phyloP scores from a whole-genome alignment of 805 yeast species.

The Schizosaccharomyces octosporus region DNA sequence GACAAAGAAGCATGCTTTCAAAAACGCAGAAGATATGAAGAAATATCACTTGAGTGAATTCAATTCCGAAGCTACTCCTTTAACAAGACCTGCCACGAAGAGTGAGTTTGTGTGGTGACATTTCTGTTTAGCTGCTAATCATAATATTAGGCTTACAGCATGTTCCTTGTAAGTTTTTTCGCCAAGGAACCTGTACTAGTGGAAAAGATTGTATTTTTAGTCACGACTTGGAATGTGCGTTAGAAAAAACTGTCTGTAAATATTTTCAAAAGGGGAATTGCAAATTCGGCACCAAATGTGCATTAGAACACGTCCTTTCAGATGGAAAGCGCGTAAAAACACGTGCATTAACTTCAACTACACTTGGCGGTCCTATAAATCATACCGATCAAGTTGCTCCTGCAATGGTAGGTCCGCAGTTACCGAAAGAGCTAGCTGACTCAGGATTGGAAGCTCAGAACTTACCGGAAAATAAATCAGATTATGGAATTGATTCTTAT shows the following conservation, averaged over 20 bases:
- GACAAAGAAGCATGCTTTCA: neutral
- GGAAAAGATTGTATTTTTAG: conserved; percentile 80
- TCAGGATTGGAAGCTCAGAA: no score
- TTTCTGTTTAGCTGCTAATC: neutral
- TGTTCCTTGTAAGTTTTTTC: conserved; percentile 85
- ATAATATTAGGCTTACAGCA: conserved; percentile 39
- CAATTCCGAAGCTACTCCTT: neutral
- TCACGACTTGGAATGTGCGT: conserved; percentile 39
- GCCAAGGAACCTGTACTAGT: conserved; percentile 87
- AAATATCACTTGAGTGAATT: neutral
- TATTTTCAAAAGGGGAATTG: conserved; percentile 92
- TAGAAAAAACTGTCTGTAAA: conserved; percentile 45
- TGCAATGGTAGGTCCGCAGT: no score
- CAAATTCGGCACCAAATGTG: conserved; percentile 84
- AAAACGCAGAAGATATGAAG: neutral
- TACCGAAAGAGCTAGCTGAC: no score
- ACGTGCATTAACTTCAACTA: conserved; percentile 1
- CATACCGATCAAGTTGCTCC: no score
- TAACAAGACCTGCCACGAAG: neutral
- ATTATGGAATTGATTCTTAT: no score
- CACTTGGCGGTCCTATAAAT: no score
- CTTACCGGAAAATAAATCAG: no score
- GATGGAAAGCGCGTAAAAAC: conserved; percentile 64
- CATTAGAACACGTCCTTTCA: conserved; percentile 71
- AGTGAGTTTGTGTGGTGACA: neutral